Percentiles rank a stretch among this genome's conserved stretches.
phyloP scores from a whole-genome alignment of 305 asterid genomes.

The Rubia balearica region DNA sequence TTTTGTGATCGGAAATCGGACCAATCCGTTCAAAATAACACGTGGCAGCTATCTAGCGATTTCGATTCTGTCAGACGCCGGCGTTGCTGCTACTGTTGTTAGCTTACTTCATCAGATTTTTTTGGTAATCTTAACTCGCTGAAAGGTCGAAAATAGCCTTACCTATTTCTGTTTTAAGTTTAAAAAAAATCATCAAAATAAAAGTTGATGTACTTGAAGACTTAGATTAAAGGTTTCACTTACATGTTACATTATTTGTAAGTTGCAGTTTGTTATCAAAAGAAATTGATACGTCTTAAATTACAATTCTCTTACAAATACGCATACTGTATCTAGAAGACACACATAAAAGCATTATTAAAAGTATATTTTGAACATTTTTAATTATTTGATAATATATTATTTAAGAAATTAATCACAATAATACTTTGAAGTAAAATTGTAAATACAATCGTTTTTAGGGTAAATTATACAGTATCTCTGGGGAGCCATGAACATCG shows the following conservation, averaged over 20 bases:
- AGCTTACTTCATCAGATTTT: conserved; percentile 2
- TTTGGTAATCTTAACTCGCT: not conserved
- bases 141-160: conserved; percentile 29
- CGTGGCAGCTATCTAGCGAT: conserved; percentile 30
- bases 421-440: too few species aligned
- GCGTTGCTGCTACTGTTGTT: conserved; percentile 21
- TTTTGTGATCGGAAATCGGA: not conserved
- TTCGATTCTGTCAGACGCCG: conserved; percentile 21
- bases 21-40: conserved; percentile 16
- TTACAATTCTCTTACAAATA: not conserved
- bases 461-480: too few species aligned
- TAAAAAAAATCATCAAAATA: not conserved
- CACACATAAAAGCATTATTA: too few species aligned
- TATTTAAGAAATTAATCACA: too few species aligned
- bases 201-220: not conserved
- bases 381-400: too few species aligned
- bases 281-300: not conserved
- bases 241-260: not conserved
- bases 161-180: not conserved
- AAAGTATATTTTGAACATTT: too few species aligned
- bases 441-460: too few species aligned
- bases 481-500: too few species aligned
- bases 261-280: not conserved
- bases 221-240: not conserved
- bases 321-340: too few species aligned